These are phyloP conservation scores for Viola odorata DNA, from an alignment of 345 rosid species.

Conservation along the genomic window DNA sequence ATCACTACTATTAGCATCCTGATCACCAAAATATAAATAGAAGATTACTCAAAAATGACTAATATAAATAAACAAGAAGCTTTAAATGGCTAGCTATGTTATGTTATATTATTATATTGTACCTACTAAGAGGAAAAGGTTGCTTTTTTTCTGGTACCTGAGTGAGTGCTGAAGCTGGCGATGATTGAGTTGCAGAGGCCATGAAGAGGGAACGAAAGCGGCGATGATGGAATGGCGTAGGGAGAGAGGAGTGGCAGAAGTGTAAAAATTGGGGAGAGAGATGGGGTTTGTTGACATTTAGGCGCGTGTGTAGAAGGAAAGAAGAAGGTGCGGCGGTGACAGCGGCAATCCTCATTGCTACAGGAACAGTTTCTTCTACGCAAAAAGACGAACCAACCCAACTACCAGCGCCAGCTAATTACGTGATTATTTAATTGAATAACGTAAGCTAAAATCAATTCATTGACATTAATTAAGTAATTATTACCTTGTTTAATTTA, in stretches of 20 bases:
- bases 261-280: conserved; percentile 23
- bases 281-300: conserved; percentile 19
- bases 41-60: background rate
- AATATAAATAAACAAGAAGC: background rate
- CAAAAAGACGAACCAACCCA: too few relatives aligned
- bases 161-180: conserved; percentile 39
- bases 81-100: too few relatives aligned
- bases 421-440: background rate
- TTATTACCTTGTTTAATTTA: too few relatives aligned
- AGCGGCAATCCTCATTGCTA: conserved; percentile 26
- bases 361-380: background rate
- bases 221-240: conserved; percentile 9
- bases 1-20: conserved; percentile 49
- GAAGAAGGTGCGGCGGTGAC: conserved; percentile 5
- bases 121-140: background rate
- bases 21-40: conserved; percentile 12
- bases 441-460: too few relatives aligned
- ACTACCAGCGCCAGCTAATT: background rate
- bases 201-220: conserved; percentile 33
- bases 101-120: too few relatives aligned
- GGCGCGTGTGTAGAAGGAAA: conserved; percentile 22
- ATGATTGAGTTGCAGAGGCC: conserved; percentile 68
- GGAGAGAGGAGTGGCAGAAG: conserved; percentile 23
- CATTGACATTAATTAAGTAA: too few relatives aligned
- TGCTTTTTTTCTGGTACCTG: conserved; percentile 33